A percentile compares a stretch with the other conserved stretches of the same genome.
Conservation (phyloP, 306 rosid genomes). For the Sphenostylis stenocarpa region DNA sequence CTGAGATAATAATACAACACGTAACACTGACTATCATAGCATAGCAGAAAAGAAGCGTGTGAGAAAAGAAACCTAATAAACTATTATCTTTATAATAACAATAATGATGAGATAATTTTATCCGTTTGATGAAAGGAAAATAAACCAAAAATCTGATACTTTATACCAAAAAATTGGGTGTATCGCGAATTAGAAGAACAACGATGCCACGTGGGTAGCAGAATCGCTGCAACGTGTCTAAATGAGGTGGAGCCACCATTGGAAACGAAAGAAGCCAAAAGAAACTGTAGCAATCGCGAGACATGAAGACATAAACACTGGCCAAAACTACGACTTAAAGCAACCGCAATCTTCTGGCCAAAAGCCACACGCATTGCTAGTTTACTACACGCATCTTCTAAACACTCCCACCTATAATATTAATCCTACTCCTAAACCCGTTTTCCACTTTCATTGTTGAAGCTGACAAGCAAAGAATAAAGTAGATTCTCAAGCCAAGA, state of each 20-base stretch:
- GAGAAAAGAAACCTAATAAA: neutral
- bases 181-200: neutral
- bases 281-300: neutral
- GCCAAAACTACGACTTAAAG: conserved; percentile 28
- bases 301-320: neutral
- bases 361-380: neutral
- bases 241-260: neutral
- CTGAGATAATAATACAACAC: neutral
- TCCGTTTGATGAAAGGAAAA: neutral
- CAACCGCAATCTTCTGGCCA: conserved; percentile 33
- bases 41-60: neutral
- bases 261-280: neutral
- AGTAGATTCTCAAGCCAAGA: conserved; percentile 26
- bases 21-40: neutral
- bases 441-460: conserved; percentile 11
- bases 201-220: conserved; percentile 18
- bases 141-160: neutral
- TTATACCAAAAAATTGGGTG: neutral
- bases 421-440: no score
- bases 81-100: neutral
- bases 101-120: neutral
- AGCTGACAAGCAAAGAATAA: conserved; percentile 20
- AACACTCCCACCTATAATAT: neutral
- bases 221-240: conserved; percentile 12
- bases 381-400: conserved; percentile 47